phyloP scores from a whole-genome alignment of 1,284 basidiomycete genomes.

The Papiliotrema terrestris region DNA sequence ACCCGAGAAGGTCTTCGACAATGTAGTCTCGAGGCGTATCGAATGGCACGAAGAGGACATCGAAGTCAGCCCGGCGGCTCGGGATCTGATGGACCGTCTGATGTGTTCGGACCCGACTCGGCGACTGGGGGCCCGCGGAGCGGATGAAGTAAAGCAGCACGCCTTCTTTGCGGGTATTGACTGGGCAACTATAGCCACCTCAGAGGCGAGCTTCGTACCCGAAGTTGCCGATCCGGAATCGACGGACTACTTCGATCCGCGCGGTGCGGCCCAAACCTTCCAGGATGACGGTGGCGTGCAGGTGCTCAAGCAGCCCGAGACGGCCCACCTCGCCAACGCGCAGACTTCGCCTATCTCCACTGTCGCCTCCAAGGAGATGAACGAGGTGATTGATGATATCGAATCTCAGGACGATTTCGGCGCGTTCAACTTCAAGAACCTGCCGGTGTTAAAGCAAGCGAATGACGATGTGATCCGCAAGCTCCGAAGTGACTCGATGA shows the following conservation, averaged over 20 bases:
- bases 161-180: constrained; percentile 87
- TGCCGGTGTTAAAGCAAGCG: constrained; percentile 93
- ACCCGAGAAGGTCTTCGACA: constrained; percentile 97
- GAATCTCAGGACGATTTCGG: constrained; percentile 77
- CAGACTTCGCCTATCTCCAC: constrained; percentile 4
- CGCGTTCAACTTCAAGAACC: constrained; percentile 96
- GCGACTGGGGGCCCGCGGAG: constrained; percentile 82
- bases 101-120: constrained; percentile 76
- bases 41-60: constrained; percentile 90
- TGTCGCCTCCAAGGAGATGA: constrained; percentile 49
- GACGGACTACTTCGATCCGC: constrained; percentile 97
- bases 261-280: constrained; percentile 57
- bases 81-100: constrained; percentile 85
- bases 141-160: constrained; percentile 89
- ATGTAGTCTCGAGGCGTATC: constrained; percentile 92
- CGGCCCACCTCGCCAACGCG: not conserved
- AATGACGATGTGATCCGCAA: constrained; percentile 98
- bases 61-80: constrained; percentile 80
- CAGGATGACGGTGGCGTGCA: constrained; percentile 63
- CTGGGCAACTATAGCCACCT: constrained; percentile 85
- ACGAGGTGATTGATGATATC: constrained; percentile 48
- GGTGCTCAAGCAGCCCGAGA: constrained; percentile 60
- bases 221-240: constrained; percentile 93
- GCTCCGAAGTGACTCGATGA: constrained; percentile 56
- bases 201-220: constrained; percentile 92